Evolutionary conservation across 139 green algal species (phyloP).

Genomic region (Chlorella sp.): DNA sequence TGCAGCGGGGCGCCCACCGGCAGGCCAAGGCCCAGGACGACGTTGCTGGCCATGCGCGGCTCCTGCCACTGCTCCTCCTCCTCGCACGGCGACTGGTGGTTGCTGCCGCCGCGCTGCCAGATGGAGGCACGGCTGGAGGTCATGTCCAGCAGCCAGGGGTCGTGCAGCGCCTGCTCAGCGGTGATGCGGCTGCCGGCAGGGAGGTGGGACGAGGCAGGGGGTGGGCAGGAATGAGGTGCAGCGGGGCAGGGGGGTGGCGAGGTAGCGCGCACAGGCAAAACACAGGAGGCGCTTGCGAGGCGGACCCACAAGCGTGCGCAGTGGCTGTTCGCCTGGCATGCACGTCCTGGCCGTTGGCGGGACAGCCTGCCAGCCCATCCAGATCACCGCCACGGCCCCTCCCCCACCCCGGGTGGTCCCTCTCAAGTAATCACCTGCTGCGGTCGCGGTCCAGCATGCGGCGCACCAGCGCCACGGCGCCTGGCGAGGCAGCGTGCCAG

Average conservation of each 20-base stretch:
- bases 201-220: not conserved
- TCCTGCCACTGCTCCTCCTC: not conserved
- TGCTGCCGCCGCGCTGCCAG: not conserved
- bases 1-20: not conserved
- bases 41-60: not conserved
- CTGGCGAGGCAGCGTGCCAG: not conserved
- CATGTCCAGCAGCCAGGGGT: slow-evolving; percentile 20
- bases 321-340: not conserved
- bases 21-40: not conserved
- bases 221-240: not conserved
- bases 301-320: too few relatives aligned
- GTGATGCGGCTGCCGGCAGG: not conserved
- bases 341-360: not conserved
- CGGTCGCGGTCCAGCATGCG: slow-evolving; percentile 23
- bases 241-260: too few relatives aligned
- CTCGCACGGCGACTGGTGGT: not conserved
- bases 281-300: too few relatives aligned
- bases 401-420: not conserved
- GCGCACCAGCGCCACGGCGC: not conserved
- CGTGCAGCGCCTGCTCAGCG: not conserved
- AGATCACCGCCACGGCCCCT: not conserved
- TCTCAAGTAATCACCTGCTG: not conserved
- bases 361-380: not conserved
- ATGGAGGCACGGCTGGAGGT: not conserved
- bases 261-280: too few relatives aligned